Evolutionary conservation across 2,329 filamentous ascomycete genomes (phyloP).

Genomic region (Sarocladium brachiariae): DNA sequence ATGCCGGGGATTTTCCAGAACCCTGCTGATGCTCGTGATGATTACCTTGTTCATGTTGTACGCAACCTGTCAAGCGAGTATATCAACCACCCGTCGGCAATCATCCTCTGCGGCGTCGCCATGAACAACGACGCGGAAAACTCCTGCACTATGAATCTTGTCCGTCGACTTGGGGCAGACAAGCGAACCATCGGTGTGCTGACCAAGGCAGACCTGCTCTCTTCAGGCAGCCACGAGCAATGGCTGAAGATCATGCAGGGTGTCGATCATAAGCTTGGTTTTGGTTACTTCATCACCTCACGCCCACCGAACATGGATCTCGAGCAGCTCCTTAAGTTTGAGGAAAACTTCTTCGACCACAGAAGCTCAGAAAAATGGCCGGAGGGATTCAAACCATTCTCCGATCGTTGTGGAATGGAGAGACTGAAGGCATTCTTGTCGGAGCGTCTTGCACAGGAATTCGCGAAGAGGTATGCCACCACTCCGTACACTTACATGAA

Average conservation of each 20-base stretch:
- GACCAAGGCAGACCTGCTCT: conserved; percentile 75
- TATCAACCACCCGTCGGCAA: conserved; percentile 59
- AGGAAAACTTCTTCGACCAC: conserved; percentile 44
- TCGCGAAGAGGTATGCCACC: conserved; percentile 38
- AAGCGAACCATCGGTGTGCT: conserved; percentile 65
- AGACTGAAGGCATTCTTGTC: conserved; percentile 47
- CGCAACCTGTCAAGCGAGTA: conserved; percentile 64
- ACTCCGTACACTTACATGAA: not conserved
- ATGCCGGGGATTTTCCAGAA: conserved; percentile 76
- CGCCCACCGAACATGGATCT: conserved; percentile 52
- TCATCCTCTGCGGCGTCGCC: conserved; percentile 69
- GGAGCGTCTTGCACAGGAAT: conserved; percentile 44
- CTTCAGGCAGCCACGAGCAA: conserved; percentile 35
- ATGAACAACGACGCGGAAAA: conserved; percentile 76
- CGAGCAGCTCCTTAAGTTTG: conserved; percentile 43
- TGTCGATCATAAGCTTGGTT: conserved; percentile 53
- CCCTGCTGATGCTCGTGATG: conserved; percentile 54
- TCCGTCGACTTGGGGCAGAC: conserved; percentile 50
- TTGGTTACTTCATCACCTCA: conserved; percentile 76
- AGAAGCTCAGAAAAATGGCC: conserved; percentile 38
- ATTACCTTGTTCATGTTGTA: conserved; percentile 65
- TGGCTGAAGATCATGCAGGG: conserved; percentile 60
- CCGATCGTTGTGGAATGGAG: conserved; percentile 45
- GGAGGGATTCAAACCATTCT: conserved; percentile 35
- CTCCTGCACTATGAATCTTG: conserved; percentile 61